These are phyloP conservation scores for Cadophora sp. DNA, from an alignment of 2,329 filamentous ascomycete species.

Conservation along the genomic window DNA sequence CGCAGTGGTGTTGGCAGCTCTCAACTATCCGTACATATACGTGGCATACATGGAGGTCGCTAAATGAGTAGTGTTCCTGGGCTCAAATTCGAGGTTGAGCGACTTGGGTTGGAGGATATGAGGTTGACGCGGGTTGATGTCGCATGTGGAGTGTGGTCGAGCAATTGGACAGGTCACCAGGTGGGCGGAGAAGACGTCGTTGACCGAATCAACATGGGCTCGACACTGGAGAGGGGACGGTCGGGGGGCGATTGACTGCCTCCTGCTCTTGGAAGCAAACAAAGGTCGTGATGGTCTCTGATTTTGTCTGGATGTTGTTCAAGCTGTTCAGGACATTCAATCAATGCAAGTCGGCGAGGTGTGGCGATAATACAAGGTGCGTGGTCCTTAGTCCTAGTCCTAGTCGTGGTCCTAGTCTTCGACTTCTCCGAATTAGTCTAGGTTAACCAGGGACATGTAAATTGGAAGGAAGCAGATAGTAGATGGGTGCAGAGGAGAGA, in stretches of 20 bases:
- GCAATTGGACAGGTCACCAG: not conserved
- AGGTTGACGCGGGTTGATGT: not conserved
- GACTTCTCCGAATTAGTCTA: not conserved
- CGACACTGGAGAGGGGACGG: not conserved
- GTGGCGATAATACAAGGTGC: not conserved
- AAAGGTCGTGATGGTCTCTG: not conserved
- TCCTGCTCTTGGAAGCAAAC: not conserved
- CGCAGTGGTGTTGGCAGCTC: not conserved
- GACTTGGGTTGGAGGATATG: not conserved
- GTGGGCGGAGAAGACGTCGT: not conserved
- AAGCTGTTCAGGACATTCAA: not conserved
- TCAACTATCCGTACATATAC: conserved; percentile 7
- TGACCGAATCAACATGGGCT: not conserved
- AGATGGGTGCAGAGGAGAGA: too few species aligned
- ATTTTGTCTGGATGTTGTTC: not conserved
- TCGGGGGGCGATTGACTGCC: not conserved
- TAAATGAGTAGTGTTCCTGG: not conserved
- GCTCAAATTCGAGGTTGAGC: too few species aligned
- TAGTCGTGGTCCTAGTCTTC: conserved; percentile 4
- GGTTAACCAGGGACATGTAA: not conserved
- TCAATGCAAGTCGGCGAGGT: not conserved
- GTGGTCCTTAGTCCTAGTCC: conserved; percentile 6
- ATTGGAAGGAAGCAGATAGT: too few species aligned
- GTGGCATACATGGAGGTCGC: not conserved
- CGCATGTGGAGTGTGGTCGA: not conserved